A percentile compares a stretch with the other conserved stretches of the same genome.
Conservation (phyloP, 495 filamentous ascomycete species). For the Tuber borchii region DNA sequence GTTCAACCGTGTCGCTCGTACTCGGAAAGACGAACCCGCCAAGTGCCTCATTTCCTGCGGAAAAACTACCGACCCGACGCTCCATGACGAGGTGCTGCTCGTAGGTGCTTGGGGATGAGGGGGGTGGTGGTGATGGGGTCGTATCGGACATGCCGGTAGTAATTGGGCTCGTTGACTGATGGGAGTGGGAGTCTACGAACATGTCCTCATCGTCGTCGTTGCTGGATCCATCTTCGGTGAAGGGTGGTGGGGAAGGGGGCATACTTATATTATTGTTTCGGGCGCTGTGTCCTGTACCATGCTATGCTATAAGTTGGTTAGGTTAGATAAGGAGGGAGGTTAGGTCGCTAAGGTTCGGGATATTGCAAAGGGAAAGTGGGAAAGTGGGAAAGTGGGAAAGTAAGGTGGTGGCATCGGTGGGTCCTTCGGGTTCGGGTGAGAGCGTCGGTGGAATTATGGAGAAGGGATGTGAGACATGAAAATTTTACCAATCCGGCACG, state of each 20-base stretch:
- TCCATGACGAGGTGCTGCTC: neutral
- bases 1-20: neutral
- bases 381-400: neutral
- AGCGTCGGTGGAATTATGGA: neutral
- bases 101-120: neutral
- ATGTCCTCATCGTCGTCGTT: neutral
- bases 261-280: neutral
- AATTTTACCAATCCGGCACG: neutral
- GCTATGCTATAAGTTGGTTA: neutral
- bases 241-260: constrained; percentile 1
- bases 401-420: neutral
- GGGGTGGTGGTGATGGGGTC: neutral
- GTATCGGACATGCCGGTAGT: neutral
- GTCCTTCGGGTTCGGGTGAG: constrained; percentile 1
- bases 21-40: neutral
- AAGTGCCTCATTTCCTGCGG: neutral
- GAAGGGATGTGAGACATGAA: neutral
- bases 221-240: neutral
- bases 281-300: neutral
- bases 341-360: neutral
- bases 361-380: neutral
- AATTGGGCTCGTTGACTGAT: neutral
- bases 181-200: neutral
- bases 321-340: too few species aligned
- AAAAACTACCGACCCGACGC: constrained; percentile 2